Conservation (phyloP, 805 yeast species). For the Candida pseudoglaebosa region DNA sequence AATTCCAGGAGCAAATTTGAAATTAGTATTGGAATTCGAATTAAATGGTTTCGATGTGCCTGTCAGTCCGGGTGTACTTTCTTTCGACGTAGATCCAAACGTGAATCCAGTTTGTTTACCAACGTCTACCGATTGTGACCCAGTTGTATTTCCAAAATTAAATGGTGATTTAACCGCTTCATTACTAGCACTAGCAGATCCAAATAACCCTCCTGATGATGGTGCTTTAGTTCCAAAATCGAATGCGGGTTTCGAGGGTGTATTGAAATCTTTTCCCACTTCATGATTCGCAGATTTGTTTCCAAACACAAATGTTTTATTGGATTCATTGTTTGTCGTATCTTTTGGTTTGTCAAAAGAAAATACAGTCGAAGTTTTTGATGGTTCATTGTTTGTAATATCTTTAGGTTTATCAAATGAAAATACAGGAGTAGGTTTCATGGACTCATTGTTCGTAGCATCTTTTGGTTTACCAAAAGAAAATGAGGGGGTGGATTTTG, state of each 20-base stretch:
- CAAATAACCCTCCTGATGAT: neutral
- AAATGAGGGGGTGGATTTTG: slow-evolving; percentile 7
- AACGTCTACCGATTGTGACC: neutral
- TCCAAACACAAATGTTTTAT: slow-evolving; percentile 6
- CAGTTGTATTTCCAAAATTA: neutral
- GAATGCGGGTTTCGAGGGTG: slow-evolving; percentile 8
- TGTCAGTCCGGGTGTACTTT: slow-evolving; percentile 3
- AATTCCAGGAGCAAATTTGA: slow-evolving; percentile 12
- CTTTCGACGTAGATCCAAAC: slow-evolving; percentile 8
- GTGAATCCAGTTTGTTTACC: slow-evolving; percentile 4
- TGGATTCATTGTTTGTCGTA: neutral
- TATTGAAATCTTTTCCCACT: neutral
- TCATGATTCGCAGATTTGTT: slow-evolving; percentile 4
- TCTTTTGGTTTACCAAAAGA: too few relatives aligned
- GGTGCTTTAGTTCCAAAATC: slow-evolving; percentile 6
- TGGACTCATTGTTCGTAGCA: slow-evolving; percentile 2
- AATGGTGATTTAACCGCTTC: neutral
- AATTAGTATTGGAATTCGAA: slow-evolving; percentile 7
- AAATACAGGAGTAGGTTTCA: slow-evolving; percentile 6
- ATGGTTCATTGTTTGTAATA: neutral
- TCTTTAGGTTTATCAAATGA: neutral
- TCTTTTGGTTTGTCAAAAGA: slow-evolving; percentile 7
- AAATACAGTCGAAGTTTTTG: neutral
- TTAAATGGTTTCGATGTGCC: slow-evolving; percentile 2
- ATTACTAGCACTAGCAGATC: neutral